These are phyloP conservation scores for Takashimella koratensis DNA, from an alignment of 1,284 basidiomycete species.

Conservation along the genomic window DNA sequence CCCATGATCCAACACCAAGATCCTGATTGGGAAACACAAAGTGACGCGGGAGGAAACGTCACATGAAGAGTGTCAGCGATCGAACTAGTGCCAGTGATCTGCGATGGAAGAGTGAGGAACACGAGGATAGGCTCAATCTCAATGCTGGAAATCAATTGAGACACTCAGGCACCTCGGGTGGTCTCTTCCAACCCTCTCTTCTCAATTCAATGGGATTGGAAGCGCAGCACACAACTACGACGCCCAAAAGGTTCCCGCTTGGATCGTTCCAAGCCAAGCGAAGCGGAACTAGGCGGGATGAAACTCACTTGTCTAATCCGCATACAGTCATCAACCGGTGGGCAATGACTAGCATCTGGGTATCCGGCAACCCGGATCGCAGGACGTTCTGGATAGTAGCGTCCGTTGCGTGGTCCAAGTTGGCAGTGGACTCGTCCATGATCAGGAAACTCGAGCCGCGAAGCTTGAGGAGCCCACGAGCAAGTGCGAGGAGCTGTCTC, in stretches of 20 bases:
- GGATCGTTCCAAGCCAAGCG: no score
- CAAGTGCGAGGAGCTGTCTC: conserved; percentile 55
- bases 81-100: no score
- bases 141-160: background rate
- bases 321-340: conserved; percentile 54
- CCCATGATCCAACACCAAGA: conserved; percentile 54
- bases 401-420: conserved; percentile 51
- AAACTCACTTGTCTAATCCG: conserved; percentile 50
- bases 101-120: no score
- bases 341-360: conserved; percentile 51
- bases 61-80: no score
- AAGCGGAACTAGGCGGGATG: no score
- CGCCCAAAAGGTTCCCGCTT: background rate
- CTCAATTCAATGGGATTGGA: no score
- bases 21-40: conserved; percentile 26
- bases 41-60: conserved; percentile 32
- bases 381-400: conserved; percentile 51
- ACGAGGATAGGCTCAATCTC: no score
- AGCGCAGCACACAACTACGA: background rate
- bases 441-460: conserved; percentile 53
- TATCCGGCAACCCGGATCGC: conserved; percentile 46
- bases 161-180: background rate
- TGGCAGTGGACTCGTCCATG: conserved; percentile 56
- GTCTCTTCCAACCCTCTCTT: no score
- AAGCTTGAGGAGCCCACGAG: conserved; percentile 55